Conservation (phyloP, 352 stramenopile genomes). For the Phytopythium sindhum region DNA sequence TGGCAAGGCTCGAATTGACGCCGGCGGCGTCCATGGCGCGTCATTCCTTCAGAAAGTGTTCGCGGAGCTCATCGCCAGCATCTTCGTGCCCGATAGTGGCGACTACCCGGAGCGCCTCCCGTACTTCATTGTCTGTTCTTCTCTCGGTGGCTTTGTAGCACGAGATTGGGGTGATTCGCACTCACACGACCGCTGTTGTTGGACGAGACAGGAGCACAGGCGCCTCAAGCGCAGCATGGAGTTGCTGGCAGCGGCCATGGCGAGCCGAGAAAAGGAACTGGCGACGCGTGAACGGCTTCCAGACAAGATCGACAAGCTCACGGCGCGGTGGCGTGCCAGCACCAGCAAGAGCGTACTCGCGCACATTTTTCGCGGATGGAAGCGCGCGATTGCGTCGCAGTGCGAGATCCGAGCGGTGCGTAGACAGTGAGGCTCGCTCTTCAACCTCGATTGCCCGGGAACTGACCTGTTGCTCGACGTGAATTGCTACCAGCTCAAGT, state of each 20-base stretch:
- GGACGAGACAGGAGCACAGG: slow-evolving; percentile 47
- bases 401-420: slow-evolving; percentile 43
- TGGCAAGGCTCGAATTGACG: not conserved
- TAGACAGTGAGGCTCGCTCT: not conserved
- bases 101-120: slow-evolving; percentile 43
- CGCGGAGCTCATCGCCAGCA: slow-evolving; percentile 41
- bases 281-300: slow-evolving; percentile 41
- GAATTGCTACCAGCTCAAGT: slow-evolving; percentile 43
- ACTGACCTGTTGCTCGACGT: not conserved
- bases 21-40: slow-evolving; percentile 7
- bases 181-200: not conserved
- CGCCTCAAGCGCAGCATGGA: slow-evolving; percentile 46
- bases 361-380: slow-evolving; percentile 54
- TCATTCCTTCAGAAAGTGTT: slow-evolving; percentile 52
- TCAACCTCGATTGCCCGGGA: not conserved
- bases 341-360: slow-evolving; percentile 16
- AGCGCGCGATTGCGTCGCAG: slow-evolving; percentile 27
- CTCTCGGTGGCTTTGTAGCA: not conserved
- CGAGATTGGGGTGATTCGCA: not conserved
- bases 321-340: slow-evolving; percentile 16
- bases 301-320: slow-evolving; percentile 36
- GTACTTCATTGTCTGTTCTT: slow-evolving; percentile 48
- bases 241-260: slow-evolving; percentile 43
- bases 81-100: slow-evolving; percentile 37
- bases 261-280: slow-evolving; percentile 43